Evolutionary conservation across 306 rosid species (phyloP).

Genomic region (Acacia crassicarpa): DNA sequence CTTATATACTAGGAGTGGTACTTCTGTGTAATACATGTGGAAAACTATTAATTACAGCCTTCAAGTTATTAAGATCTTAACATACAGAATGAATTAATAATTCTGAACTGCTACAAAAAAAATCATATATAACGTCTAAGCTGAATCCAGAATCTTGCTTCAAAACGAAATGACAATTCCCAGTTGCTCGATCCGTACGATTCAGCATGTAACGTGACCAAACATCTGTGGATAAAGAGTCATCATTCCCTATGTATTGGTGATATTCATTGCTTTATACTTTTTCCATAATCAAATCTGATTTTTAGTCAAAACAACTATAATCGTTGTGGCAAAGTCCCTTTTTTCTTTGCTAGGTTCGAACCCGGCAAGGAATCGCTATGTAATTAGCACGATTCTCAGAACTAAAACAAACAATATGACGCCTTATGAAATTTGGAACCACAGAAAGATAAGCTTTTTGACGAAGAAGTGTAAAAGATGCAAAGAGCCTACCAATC

Average conservation of each 20-base stretch:
- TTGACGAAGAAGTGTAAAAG: not conserved
- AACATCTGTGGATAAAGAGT: not conserved
- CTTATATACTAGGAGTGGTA: not conserved
- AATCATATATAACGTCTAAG: not conserved
- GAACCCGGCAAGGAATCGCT: not conserved
- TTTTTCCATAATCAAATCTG: not conserved
- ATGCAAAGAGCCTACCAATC: conserved; percentile 58
- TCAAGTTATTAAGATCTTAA: not conserved
- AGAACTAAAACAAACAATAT: not conserved
- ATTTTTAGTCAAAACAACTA: not conserved
- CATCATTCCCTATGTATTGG: not conserved
- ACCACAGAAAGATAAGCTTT: not conserved
- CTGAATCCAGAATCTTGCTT: not conserved
- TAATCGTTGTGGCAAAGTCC: not conserved
- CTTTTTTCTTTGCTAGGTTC: no score
- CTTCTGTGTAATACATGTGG: not conserved
- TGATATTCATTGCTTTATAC: not conserved
- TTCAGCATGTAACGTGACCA: not conserved
- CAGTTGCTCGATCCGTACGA: conserved; percentile 3
- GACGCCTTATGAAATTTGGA: not conserved
- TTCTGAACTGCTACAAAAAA: not conserved
- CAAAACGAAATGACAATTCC: not conserved
- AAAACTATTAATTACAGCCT: not conserved
- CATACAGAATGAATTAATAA: not conserved
- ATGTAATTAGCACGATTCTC: not conserved